Conservation (phyloP, 1,284 basidiomycete genomes). For the Vanrija humicola region DNA sequence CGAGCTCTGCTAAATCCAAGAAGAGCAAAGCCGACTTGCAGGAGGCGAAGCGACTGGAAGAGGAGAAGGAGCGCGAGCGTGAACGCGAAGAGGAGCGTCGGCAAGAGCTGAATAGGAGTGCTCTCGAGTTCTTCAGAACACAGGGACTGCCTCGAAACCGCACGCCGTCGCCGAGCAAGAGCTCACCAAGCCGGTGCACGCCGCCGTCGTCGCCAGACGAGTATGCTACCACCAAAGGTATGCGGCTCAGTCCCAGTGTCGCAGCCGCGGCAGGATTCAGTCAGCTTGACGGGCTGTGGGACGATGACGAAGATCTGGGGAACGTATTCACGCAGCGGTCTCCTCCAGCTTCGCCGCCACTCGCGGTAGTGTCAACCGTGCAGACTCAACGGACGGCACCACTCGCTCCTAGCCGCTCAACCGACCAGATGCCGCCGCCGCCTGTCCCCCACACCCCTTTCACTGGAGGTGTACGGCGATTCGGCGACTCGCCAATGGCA, state of each 20-base stretch:
- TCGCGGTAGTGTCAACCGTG: no score
- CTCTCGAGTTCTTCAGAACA: slow-evolving; percentile 39
- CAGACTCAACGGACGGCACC: no score
- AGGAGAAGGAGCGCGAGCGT: neutral
- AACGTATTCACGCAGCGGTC: no score
- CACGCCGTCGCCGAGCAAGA: neutral
- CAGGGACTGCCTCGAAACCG: slow-evolving; percentile 19
- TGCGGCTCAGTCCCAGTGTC: slow-evolving; percentile 26
- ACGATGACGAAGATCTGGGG: slow-evolving; percentile 25
- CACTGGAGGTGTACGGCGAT: neutral
- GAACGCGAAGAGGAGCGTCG: slow-evolving; percentile 3
- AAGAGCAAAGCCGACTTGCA: neutral
- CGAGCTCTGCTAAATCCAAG: neutral
- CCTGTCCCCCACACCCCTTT: slow-evolving; percentile 3
- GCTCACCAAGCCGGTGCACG: neutral
- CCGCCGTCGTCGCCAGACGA: slow-evolving; percentile 1
- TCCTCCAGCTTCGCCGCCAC: no score
- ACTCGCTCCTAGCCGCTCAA: no score
- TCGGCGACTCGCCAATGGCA: neutral
- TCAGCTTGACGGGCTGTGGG: slow-evolving; percentile 40
- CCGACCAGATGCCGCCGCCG: slow-evolving; percentile 8
- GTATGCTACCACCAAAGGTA: neutral
- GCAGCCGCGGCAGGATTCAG: slow-evolving; percentile 42
- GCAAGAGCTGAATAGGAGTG: slow-evolving; percentile 16
- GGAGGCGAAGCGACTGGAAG: slow-evolving; percentile 4